Percentiles rank a stretch among this genome's conserved stretches.
These are phyloP conservation scores for Wickerhamiella hasegawae DNA, from an alignment of 805 yeast genomes.

Conservation along the genomic window DNA sequence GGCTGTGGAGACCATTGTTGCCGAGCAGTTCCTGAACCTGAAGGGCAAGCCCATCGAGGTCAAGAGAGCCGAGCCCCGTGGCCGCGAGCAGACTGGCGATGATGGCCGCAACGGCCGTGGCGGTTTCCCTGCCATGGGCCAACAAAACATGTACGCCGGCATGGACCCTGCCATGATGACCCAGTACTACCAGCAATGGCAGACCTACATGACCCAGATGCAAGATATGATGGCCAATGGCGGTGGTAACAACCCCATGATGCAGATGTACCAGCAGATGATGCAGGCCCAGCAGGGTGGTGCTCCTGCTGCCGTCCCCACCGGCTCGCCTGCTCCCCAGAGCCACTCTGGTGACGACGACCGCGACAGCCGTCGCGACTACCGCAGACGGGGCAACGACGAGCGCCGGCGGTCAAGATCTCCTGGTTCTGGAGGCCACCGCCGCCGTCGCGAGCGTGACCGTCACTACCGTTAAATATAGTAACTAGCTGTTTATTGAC, in stretches of 20 bases:
- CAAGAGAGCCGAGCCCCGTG: slow-evolving; percentile 29
- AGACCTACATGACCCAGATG: slow-evolving; percentile 24
- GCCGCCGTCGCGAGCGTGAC: slow-evolving; percentile 14
- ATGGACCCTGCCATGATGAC: slow-evolving; percentile 29
- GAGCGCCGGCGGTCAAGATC: slow-evolving; percentile 18
- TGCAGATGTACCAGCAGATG: slow-evolving; percentile 12
- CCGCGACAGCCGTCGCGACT: slow-evolving; percentile 13
- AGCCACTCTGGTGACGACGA: slow-evolving; percentile 3
- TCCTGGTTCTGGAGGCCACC: slow-evolving; percentile 12
- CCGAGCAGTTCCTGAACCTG: slow-evolving; percentile 62
- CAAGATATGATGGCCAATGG: slow-evolving; percentile 22
- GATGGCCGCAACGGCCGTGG: slow-evolving; percentile 10
- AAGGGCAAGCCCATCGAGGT: slow-evolving; percentile 53
- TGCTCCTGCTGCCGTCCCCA: slow-evolving; percentile 3
- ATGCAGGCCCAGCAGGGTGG: slow-evolving; percentile 5
- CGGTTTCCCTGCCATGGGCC: slow-evolving; percentile 6
- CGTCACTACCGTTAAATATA: too few species aligned
- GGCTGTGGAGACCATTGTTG: slow-evolving; percentile 80
- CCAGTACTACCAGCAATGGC: slow-evolving; percentile 28
- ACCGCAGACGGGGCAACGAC: slow-evolving; percentile 16
- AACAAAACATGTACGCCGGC: slow-evolving; percentile 14
- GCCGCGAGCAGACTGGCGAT: slow-evolving; percentile 10
- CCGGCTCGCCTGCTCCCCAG: slow-evolving; percentile 9
- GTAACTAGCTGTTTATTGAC: too few species aligned
- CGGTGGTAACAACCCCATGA: slow-evolving; percentile 11